Base-by-base conservation (phyloP, 2,329 filamentous ascomycete species). In the Exophiala sp. region DNA sequence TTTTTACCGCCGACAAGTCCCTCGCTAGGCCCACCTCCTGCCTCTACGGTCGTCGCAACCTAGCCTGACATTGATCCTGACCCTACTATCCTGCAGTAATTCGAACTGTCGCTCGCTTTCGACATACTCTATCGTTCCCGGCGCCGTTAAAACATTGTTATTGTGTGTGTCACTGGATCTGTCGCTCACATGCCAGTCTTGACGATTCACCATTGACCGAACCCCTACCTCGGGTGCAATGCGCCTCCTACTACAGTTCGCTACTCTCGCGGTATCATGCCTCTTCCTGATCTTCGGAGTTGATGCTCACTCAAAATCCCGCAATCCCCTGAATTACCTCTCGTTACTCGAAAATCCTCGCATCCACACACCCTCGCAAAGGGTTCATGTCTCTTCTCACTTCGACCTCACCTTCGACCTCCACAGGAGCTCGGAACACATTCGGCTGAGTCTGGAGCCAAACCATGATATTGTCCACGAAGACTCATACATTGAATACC, bases 401-500 rank as follows among this genome's bases (percentile, higher is more conserved):
- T 99, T 99, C 70, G 89, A 96, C 65, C 75, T 99, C 58, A 85
- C 83, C 29, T 96, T 99, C 69, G 78, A 83, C 53, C 75, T 96
- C 34, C 84, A 88, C 65, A 75, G 82, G 56, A 78, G 81, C 49
- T 75, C 80, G 56, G 81, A 91, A 60, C 81, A 84, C 62, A 78
- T 97, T 65, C 89, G 90, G 61, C 80, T 99, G 48, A 80, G 82
- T 51, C 80, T 99, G 45, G 85, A 94, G 68, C 94, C 94, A 3
- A 97, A 97, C 69, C 84, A 95, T 74, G 89, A 97, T 71, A 85
- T 97, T 54, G 78, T 99, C 42, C 82, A 86, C 50, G 81, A 90
- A 12, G 85, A 87, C 63, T 87, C 91, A 7, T 82, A 80, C 47
- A 77, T 99, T 44, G 82, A 85, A 36, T 86, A 90, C 66, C 71